phyloP scores from a whole-genome alignment of 176 grass and related monocot species.

The Oryza glaberrima region DNA sequence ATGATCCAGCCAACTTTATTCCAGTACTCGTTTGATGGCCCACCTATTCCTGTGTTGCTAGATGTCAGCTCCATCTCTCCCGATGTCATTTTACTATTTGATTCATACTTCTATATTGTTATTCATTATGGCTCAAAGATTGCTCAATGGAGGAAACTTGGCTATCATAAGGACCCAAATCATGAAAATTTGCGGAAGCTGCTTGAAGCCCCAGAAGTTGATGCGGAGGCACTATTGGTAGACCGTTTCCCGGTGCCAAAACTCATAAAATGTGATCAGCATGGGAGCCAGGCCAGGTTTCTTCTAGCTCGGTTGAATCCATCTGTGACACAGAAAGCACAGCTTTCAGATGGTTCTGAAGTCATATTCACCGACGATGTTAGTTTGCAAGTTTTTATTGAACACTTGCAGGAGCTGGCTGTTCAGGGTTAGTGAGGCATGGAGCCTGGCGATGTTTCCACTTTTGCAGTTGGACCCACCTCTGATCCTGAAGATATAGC shows the following conservation, averaged over 20 bases:
- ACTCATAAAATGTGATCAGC: conserved; percentile 93
- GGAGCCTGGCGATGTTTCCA: conserved; percentile 62
- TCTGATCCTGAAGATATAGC: conserved; percentile 62
- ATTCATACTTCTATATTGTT: conserved; percentile 93
- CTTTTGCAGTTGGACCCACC: conserved; percentile 68
- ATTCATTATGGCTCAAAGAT: conserved; percentile 98
- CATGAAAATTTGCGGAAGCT: conserved; percentile 91
- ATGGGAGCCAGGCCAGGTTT: conserved; percentile 95
- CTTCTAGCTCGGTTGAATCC: conserved; percentile 92
- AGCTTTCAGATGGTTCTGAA: conserved; percentile 82
- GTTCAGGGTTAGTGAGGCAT: conserved; percentile 68
- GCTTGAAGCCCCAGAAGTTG: conserved; percentile 91
- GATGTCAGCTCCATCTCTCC: conserved; percentile 92
- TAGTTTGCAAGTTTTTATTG: conserved; percentile 97
- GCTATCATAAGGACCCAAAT: conserved; percentile 82
- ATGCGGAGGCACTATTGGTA: conserved; percentile 64
- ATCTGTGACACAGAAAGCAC: conserved; percentile 95
- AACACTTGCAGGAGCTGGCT: conserved; percentile 97
- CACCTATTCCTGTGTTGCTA: conserved; percentile 92
- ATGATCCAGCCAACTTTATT: conserved; percentile 99
- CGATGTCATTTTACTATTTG: conserved; percentile 97
- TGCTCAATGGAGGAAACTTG: conserved; percentile 93
- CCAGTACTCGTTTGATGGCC: conserved; percentile 97
- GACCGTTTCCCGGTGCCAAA: conserved; percentile 84
- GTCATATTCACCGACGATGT: conserved; percentile 95